phyloP scores from a whole-genome alignment of 2,329 filamentous ascomycete species.

The Penicillium sp. region DNA sequence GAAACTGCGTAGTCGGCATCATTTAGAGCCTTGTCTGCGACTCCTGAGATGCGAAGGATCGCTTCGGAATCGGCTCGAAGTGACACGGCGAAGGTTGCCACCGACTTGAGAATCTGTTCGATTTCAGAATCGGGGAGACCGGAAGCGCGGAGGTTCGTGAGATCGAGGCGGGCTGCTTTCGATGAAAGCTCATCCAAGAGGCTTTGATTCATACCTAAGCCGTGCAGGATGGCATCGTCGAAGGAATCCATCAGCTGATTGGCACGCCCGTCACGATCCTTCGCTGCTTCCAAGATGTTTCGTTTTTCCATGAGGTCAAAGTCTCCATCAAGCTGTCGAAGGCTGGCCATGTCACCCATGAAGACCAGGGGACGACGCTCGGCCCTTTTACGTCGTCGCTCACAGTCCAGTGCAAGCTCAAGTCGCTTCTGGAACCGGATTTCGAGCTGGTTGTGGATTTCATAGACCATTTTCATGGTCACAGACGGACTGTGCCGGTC shows the following conservation, averaged over 20 bases:
- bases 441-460: conserved; percentile 51
- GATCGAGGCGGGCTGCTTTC: conserved; percentile 42
- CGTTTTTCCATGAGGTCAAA: conserved; percentile 54
- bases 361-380: conserved; percentile 54
- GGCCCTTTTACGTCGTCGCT: conserved; percentile 55
- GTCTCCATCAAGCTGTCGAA: conserved; percentile 51
- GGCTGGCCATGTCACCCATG: conserved; percentile 50
- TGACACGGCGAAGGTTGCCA: conserved; percentile 39
- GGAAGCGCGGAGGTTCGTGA: conserved; percentile 31
- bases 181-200: conserved; percentile 50
- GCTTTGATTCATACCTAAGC: conserved; percentile 53
- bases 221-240: conserved; percentile 52
- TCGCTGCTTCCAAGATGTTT: conserved; percentile 50
- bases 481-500: conserved; percentile 40
- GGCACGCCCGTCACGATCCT: conserved; percentile 50
- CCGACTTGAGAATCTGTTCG: conserved; percentile 40
- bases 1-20: conserved; percentile 54
- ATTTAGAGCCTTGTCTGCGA: conserved; percentile 52
- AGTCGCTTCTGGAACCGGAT: conserved; percentile 51
- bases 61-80: conserved; percentile 47
- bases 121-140: conserved; percentile 37
- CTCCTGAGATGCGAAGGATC: conserved; percentile 48
- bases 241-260: conserved; percentile 52
- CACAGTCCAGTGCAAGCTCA: conserved; percentile 53
- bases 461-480: conserved; percentile 47